Evolutionary conservation across 1,139 yeast genomes (phyloP).

Genomic region (Protomyces gravidus): DNA sequence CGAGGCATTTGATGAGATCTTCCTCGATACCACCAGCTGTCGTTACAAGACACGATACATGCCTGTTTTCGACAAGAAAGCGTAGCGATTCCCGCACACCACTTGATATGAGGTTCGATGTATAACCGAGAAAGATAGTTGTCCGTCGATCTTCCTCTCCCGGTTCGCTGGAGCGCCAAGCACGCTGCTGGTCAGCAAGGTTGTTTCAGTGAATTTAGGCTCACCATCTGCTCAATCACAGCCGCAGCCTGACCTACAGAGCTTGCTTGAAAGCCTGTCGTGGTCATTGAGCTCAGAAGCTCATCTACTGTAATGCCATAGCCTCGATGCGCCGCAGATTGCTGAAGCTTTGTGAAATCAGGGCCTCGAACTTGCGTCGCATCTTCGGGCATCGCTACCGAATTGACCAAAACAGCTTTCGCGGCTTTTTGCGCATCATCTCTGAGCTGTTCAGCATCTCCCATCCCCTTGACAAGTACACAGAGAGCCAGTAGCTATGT

Average conservation of each 20-base stretch:
- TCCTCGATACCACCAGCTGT: constrained; percentile 98
- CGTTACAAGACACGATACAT: constrained; percentile 91
- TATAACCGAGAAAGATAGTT: constrained; percentile 90
- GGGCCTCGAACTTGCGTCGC: constrained; percentile 77
- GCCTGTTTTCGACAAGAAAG: constrained; percentile 83
- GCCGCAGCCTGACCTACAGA: constrained; percentile 83
- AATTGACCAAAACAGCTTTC: constrained; percentile 83
- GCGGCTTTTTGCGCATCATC: constrained; percentile 45
- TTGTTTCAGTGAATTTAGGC: neutral
- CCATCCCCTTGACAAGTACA: too few relatives aligned
- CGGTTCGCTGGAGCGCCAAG: constrained; percentile 51
- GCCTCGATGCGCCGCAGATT: constrained; percentile 53
- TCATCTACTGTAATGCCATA: constrained; percentile 56
- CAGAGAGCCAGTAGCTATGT: too few relatives aligned
- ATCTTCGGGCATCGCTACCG: constrained; percentile 78
- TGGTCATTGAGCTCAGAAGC: constrained; percentile 72
- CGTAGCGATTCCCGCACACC: constrained; percentile 89
- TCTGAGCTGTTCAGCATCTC: neutral
- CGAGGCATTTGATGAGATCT: constrained; percentile 89
- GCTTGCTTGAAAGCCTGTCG: constrained; percentile 98
- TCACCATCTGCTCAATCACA: constrained; percentile 73
- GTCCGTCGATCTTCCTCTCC: constrained; percentile 54
- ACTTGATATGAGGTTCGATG: constrained; percentile 92
- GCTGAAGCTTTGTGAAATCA: constrained; percentile 63
- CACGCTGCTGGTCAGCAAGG: constrained; percentile 39